phyloP scores from a whole-genome alignment of 2,329 filamentous ascomycete genomes.

The Berkeleyomyces basicola region DNA sequence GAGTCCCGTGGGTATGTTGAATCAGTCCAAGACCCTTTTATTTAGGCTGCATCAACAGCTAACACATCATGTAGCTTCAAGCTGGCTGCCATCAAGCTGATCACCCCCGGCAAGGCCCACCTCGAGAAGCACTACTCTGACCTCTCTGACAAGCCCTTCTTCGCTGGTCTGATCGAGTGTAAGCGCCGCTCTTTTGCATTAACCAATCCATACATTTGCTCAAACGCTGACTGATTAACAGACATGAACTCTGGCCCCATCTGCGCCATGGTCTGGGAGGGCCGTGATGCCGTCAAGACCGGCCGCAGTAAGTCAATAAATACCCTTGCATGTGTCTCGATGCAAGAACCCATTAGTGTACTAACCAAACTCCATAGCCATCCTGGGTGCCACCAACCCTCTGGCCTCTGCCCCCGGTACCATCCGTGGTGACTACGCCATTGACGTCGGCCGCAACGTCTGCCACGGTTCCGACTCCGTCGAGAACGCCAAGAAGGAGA shows the following conservation, averaged over 20 bases:
- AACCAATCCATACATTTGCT: conserved; percentile 13
- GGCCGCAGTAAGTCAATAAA: conserved; percentile 51
- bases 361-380: conserved; percentile 30
- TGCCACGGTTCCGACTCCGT: conserved; percentile 99
- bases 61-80: conserved; percentile 53
- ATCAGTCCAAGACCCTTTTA: neutral
- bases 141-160: conserved; percentile 89
- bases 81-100: conserved; percentile 94
- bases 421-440: conserved; percentile 89
- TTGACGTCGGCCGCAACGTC: conserved; percentile 81
- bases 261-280: conserved; percentile 99
- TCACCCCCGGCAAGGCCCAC: conserved; percentile 77
- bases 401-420: conserved; percentile 86
- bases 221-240: conserved; percentile 24
- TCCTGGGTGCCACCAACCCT: conserved; percentile 99
- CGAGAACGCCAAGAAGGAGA: conserved; percentile 99
- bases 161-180: conserved; percentile 86
- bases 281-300: conserved; percentile 96
- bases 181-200: conserved; percentile 23
- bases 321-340: neutral
- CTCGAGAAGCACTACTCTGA: conserved; percentile 97
- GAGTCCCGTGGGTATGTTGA: conserved; percentile 72
- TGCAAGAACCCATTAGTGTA: conserved; percentile 11
- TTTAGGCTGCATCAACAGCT: neutral
- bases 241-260: conserved; percentile 97